phyloP scores from a whole-genome alignment of 768 basidiomycete species.

The Floccularia luteovirens region DNA sequence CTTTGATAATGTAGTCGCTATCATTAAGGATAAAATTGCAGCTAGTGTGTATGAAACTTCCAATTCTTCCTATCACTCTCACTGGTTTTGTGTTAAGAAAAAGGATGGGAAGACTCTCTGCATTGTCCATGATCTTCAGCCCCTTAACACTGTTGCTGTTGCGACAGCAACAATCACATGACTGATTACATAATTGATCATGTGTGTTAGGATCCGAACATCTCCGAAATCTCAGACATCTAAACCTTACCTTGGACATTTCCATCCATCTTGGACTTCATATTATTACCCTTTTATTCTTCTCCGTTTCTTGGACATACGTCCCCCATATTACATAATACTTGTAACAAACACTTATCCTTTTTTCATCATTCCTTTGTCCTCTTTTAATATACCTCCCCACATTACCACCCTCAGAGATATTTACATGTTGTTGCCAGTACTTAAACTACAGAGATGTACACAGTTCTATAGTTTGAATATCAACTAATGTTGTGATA shows the following conservation, averaged over 20 bases:
- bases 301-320: too few species aligned
- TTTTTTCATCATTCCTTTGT: too few species aligned
- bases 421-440: too few species aligned
- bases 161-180: background rate
- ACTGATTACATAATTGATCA: background rate
- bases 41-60: constrained; percentile 10
- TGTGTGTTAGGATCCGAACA: background rate
- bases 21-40: constrained; percentile 8
- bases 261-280: too few species aligned
- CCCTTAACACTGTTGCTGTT: constrained; percentile 9
- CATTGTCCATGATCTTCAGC: constrained; percentile 15
- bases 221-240: background rate
- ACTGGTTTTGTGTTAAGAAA: constrained; percentile 14
- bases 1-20: constrained; percentile 5
- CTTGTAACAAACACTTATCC: too few species aligned
- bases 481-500: too few species aligned
- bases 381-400: too few species aligned
- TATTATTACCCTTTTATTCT: too few species aligned
- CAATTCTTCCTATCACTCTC: constrained; percentile 7
- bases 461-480: too few species aligned
- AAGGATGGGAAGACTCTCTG: constrained; percentile 14
- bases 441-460: too few species aligned
- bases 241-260: background rate
- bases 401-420: too few species aligned
- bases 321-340: too few species aligned